Evolutionary conservation across 306 rosid species (phyloP), one percentile per base, ranked within the genome.

Genomic region (Hylodesmum podocarpum): DNA sequence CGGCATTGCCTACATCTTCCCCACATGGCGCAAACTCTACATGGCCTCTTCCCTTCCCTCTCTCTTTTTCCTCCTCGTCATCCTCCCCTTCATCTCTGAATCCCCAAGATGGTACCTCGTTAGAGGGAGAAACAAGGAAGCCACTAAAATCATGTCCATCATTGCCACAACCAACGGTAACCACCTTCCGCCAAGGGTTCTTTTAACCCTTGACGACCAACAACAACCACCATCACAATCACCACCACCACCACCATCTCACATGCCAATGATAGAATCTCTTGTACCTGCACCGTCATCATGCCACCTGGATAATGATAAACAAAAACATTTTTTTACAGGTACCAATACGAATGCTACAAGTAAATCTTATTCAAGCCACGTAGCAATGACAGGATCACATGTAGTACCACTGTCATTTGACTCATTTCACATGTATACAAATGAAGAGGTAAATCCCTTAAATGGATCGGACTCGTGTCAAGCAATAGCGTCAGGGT

Each of bases 41-140:
- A 70, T 91, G 0, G 91, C 87, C 66, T 75, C 93, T 19, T 88
- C 95, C 36, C 12, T 91, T 25, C 97, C 97, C 16, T 91, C 97
- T 24, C 66, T 92, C 21, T 51, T 90, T 55, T 90, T 85, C 67
- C 74, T 88, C 50, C 0, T 90, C 58, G 0, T 39, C 1, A 70
- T 81, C 67, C 84, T 90, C 24, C 96, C 97, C 12, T 90, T 90
- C 72, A 40, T 92, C 79, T 84, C 93, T 0, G 97, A 92, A 43
- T 92, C 97, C 27, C 97, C 97, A 0, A 84, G 97, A 49, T 92
- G 97, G 97, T 92, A 79, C 85, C 88, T 92, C 1, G 87, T 92
- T 3, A 76, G 90, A 5, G 96, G 96, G 1, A 78, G 70, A 69
- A 53, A 66, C 15, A 68, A 36, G 0, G 91, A 90, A 2, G 97